These are phyloP conservation scores for Saccharomycopsis javanensis DNA, from an alignment of 805 yeast genomes.

Conservation along the genomic window DNA sequence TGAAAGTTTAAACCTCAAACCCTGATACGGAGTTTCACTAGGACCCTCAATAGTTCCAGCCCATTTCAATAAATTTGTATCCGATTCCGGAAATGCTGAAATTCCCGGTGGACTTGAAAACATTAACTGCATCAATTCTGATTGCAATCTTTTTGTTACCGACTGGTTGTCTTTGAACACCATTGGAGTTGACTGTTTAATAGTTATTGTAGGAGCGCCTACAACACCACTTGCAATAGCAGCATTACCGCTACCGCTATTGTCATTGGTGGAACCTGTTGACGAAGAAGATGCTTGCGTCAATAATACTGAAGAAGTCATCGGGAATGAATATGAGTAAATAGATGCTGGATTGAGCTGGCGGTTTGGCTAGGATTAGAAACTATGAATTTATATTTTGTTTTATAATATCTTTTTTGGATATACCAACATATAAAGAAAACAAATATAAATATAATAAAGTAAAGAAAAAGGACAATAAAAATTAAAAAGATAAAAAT, in stretches of 20 bases:
- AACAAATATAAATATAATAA: neutral
- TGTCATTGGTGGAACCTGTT: neutral
- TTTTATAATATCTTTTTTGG: neutral
- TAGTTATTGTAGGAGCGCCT: neutral
- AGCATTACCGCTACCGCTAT: neutral
- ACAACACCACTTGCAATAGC: neutral
- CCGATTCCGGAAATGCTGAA: conserved; percentile 45
- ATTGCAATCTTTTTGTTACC: conserved; percentile 41
- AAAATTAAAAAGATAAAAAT: neutral
- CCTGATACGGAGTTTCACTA: conserved; percentile 45
- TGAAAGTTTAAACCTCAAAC: conserved; percentile 40
- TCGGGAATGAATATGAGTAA: neutral
- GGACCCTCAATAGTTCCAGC: conserved; percentile 52
- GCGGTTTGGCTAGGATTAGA: neutral
- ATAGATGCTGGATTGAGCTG: neutral
- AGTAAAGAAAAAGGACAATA: neutral
- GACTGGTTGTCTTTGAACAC: conserved; percentile 31
- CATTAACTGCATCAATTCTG: conserved; percentile 43
- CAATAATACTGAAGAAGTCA: neutral
- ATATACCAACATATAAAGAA: too few relatives aligned
- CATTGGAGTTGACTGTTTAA: neutral
- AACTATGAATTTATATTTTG: neutral
- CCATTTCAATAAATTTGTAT: conserved; percentile 45
- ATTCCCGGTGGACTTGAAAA: conserved; percentile 41
- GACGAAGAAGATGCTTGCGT: neutral